These are phyloP conservation scores for Lyophyllum shimeji DNA, from an alignment of 768 basidiomycete species.

Conservation along the genomic window DNA sequence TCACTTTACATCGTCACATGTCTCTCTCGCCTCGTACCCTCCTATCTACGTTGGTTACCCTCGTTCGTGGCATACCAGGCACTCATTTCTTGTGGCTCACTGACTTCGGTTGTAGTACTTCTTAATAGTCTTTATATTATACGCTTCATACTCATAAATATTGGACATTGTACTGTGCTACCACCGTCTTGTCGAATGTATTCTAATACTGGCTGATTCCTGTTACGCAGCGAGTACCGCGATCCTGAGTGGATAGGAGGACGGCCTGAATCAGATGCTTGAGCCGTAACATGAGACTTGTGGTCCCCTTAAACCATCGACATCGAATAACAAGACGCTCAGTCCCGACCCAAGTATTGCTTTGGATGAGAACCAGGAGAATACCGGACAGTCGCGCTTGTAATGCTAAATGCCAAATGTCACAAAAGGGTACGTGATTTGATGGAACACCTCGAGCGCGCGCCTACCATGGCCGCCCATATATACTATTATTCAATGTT, in stretches of 20 bases:
- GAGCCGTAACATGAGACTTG: neutral
- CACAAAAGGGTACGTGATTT: neutral
- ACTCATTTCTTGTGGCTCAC: neutral
- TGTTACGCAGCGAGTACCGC: too few species aligned
- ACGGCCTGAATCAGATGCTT: neutral
- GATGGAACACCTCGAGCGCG: neutral
- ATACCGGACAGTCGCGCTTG: too few species aligned
- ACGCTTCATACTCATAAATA: neutral
- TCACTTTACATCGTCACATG: too few species aligned
- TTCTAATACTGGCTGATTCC: neutral
- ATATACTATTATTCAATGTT: neutral
- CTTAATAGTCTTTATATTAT: neutral
- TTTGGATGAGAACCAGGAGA: too few species aligned
- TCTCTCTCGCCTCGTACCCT: neutral
- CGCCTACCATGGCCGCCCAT: neutral
- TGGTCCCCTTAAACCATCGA: neutral
- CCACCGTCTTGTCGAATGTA: neutral
- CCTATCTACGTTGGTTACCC: neutral
- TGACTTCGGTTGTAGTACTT: neutral
- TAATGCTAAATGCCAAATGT: neutral
- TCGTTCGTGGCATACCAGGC: neutral
- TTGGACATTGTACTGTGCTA: neutral
- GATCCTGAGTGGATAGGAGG: too few species aligned
- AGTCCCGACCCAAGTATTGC: too few species aligned
- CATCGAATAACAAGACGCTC: neutral